These are phyloP conservation scores for Globisporangium middletonii DNA, from an alignment of 352 stramenopile genomes.

Conservation along the genomic window DNA sequence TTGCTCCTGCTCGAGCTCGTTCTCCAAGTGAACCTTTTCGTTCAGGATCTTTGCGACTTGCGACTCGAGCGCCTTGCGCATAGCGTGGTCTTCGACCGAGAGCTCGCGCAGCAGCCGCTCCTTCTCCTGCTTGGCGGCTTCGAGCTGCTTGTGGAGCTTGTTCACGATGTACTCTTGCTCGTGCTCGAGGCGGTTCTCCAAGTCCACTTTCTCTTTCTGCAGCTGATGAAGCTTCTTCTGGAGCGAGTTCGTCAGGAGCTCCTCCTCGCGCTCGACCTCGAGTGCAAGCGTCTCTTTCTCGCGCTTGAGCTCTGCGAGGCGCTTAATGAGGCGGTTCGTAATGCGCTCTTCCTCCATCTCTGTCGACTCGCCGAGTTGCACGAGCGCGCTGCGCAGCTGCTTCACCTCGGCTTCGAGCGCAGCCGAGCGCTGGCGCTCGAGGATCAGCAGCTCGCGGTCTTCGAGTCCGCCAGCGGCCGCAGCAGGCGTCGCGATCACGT, in stretches of 20 bases:
- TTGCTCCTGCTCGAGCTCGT: slow-evolving; percentile 85
- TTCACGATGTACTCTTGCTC: slow-evolving; percentile 93
- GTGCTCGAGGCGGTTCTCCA: slow-evolving; percentile 90
- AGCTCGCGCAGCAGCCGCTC: slow-evolving; percentile 64
- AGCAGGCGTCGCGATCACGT: neutral
- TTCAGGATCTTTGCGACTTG: slow-evolving; percentile 76
- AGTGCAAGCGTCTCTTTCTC: slow-evolving; percentile 89
- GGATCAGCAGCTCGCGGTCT: slow-evolving; percentile 48
- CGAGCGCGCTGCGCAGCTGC: slow-evolving; percentile 55
- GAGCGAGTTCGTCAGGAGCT: slow-evolving; percentile 87
- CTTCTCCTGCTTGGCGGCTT: slow-evolving; percentile 61
- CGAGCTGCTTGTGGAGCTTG: slow-evolving; percentile 83
- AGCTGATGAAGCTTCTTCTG: slow-evolving; percentile 87
- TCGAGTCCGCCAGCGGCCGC: slow-evolving; percentile 19
- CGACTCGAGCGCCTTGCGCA: slow-evolving; percentile 66
- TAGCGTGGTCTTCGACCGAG: slow-evolving; percentile 52
- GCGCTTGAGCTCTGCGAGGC: slow-evolving; percentile 66
- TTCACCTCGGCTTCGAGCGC: slow-evolving; percentile 64
- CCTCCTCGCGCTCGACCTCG: slow-evolving; percentile 87
- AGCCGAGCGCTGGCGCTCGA: slow-evolving; percentile 73
- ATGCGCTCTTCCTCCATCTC: slow-evolving; percentile 83
- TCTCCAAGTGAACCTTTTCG: slow-evolving; percentile 83
- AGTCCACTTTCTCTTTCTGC: slow-evolving; percentile 86
- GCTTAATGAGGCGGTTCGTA: slow-evolving; percentile 79
- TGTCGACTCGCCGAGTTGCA: slow-evolving; percentile 77